A percentile compares a stretch with the other conserved stretches of the same genome.
Evolutionary conservation across 495 filamentous ascomycete species (phyloP).

Genomic region (Staphylotrichum tortipilum): DNA sequence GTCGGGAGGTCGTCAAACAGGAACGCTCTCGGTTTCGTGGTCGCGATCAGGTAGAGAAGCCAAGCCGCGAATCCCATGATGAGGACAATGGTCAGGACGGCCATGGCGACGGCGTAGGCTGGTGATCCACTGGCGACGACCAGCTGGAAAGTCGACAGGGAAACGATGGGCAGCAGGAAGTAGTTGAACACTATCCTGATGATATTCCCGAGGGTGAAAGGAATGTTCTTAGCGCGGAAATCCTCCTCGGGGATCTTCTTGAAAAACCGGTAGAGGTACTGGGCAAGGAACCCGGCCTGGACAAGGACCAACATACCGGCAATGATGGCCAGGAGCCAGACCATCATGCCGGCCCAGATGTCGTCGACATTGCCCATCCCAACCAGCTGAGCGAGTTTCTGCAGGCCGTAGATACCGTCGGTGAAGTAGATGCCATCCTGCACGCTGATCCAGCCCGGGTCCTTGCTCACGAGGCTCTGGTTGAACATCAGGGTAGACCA

Average conservation of each 20-base stretch:
- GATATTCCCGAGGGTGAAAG: conserved; percentile 82
- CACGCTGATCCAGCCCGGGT: conserved; percentile 52
- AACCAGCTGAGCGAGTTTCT: conserved; percentile 70
- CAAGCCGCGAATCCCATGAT: conserved; percentile 66
- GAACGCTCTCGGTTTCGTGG: conserved; percentile 69
- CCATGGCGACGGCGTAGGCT: conserved; percentile 58
- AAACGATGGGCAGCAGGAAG: conserved; percentile 76
- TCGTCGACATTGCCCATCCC: conserved; percentile 69
- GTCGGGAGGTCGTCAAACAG: conserved; percentile 91
- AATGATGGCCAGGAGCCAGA: conserved; percentile 75
- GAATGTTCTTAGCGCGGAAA: conserved; percentile 79
- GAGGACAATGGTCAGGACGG: conserved; percentile 62
- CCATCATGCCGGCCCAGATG: conserved; percentile 85
- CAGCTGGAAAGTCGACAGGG: conserved; percentile 83
- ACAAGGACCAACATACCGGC: conserved; percentile 57
- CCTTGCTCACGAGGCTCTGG: conserved; percentile 69
- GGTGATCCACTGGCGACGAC: conserved; percentile 63
- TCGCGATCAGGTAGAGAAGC: conserved; percentile 69
- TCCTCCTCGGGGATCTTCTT: conserved; percentile 73
- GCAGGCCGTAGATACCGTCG: conserved; percentile 64
- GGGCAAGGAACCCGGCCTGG: conserved; percentile 65
- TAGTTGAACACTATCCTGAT: conserved; percentile 87
- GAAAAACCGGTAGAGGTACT: conserved; percentile 64
- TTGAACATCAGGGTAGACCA: conserved; percentile 95
- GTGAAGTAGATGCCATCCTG: conserved; percentile 77